A percentile compares a stretch with the other conserved stretches of the same genome.
Conservation (phyloP, 345 rosid species). For the thale cress (Arabidopsis thaliana) region DNA sequence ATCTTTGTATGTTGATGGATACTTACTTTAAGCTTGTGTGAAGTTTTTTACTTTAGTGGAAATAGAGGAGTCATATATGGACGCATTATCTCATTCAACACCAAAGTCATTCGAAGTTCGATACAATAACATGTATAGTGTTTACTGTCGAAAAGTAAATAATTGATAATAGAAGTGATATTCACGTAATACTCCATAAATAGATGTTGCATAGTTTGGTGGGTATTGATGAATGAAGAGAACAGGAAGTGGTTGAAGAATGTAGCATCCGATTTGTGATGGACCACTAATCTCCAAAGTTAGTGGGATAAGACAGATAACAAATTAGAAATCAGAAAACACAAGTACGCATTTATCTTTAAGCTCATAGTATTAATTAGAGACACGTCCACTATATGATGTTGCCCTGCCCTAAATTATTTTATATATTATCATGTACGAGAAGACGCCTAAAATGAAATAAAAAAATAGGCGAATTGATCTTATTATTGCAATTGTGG, state of each 20-base stretch:
- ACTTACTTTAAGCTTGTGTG: neutral
- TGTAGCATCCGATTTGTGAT: slow-evolving; percentile 6
- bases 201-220: neutral
- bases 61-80: no score
- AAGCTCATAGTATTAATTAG: slow-evolving; percentile 1
- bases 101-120: no score
- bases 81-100: no score
- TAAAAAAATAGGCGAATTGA: neutral
- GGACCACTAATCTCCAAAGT: slow-evolving; percentile 5
- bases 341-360: neutral
- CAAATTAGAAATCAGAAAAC: slow-evolving; percentile 1
- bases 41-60: no score
- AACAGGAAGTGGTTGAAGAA: neutral
- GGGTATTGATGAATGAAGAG: neutral
- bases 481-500: neutral
- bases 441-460: neutral
- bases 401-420: neutral
- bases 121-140: no score
- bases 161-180: neutral
- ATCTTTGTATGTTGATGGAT: slow-evolving; percentile 13
- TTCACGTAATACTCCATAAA: neutral
- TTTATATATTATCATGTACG: neutral
- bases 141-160: neutral
- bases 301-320: slow-evolving; percentile 15
- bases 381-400: slow-evolving; percentile 4